These are phyloP conservation scores for Thielaviopsis populi DNA, from an alignment of 2,329 filamentous ascomycete species.

Conservation along the genomic window DNA sequence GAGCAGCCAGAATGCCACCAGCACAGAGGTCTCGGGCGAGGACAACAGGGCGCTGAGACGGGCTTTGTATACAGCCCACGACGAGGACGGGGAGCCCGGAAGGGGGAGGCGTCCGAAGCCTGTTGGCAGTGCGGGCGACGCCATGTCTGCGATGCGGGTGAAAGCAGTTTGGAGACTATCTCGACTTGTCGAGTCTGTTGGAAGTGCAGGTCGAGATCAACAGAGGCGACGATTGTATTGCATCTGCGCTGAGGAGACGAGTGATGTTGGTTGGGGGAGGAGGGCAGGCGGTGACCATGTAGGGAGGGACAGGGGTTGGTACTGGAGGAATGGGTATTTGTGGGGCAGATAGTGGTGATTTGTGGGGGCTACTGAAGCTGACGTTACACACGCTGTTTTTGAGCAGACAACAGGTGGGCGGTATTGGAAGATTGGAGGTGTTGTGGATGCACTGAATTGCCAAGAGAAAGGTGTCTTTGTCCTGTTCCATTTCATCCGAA, in stretches of 20 bases:
- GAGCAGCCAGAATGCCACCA: constrained; percentile 83
- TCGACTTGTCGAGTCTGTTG: not conserved
- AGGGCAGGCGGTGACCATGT: not conserved
- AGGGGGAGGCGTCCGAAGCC: constrained; percentile 35
- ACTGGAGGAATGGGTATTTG: not conserved
- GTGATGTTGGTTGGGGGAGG: too few species aligned
- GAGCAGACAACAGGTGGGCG: not conserved
- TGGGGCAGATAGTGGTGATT: not conserved
- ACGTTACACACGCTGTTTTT: not conserved
- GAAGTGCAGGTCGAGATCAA: not conserved
- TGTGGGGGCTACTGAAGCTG: not conserved
- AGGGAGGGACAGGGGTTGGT: not conserved
- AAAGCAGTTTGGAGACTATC: not conserved
- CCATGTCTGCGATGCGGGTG: not conserved
- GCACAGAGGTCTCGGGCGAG: constrained; percentile 54
- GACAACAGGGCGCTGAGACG: constrained; percentile 48
- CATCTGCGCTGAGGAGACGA: not conserved
- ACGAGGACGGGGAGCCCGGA: constrained; percentile 44
- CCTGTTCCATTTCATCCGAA: too few species aligned
- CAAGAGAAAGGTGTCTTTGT: too few species aligned
- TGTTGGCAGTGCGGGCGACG: not conserved
- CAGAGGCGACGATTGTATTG: not conserved
- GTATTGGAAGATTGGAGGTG: too few species aligned
- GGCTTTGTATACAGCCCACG: constrained; percentile 58
- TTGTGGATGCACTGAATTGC: too few species aligned